phyloP scores from a whole-genome alignment of 179 eudicot species.

The Vitellaria paradoxa region DNA sequence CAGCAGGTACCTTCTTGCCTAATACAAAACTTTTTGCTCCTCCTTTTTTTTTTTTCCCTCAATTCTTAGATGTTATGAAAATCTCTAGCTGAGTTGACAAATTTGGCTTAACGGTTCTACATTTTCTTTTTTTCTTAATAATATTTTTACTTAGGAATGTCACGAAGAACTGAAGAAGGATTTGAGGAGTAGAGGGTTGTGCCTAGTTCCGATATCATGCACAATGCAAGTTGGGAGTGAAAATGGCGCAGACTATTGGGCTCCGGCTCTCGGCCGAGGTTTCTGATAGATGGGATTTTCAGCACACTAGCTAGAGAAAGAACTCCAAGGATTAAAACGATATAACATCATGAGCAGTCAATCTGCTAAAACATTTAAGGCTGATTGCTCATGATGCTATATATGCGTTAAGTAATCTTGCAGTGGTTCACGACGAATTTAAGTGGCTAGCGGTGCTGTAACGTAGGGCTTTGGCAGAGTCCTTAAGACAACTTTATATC shows the following conservation, averaged over 20 bases:
- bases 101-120: neutral
- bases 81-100: neutral
- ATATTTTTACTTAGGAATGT: slow-evolving; percentile 38
- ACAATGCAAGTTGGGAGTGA: slow-evolving; percentile 79
- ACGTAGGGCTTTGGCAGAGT: neutral
- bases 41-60: neutral
- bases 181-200: slow-evolving; percentile 76
- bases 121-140: neutral
- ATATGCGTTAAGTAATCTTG: slow-evolving; percentile 10
- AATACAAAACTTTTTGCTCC: neutral
- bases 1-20: slow-evolving; percentile 47
- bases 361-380: slow-evolving; percentile 61
- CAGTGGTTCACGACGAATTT: slow-evolving; percentile 5
- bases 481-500: neutral
- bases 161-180: slow-evolving; percentile 51
- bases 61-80: neutral
- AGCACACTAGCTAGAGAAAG: slow-evolving; percentile 1
- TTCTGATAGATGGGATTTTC: slow-evolving; percentile 28
- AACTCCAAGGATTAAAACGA: slow-evolving; percentile 23
- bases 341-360: slow-evolving; percentile 92
- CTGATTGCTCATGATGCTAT: slow-evolving; percentile 96
- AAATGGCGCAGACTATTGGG: slow-evolving; percentile 88
- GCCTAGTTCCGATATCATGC: slow-evolving; percentile 77
- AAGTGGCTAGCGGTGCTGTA: slow-evolving; percentile 4
- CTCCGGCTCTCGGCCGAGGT: slow-evolving; percentile 58